Evolutionary conservation across 169 alveolate species (phyloP).

Genomic region (Eimeria praecox): DNA sequence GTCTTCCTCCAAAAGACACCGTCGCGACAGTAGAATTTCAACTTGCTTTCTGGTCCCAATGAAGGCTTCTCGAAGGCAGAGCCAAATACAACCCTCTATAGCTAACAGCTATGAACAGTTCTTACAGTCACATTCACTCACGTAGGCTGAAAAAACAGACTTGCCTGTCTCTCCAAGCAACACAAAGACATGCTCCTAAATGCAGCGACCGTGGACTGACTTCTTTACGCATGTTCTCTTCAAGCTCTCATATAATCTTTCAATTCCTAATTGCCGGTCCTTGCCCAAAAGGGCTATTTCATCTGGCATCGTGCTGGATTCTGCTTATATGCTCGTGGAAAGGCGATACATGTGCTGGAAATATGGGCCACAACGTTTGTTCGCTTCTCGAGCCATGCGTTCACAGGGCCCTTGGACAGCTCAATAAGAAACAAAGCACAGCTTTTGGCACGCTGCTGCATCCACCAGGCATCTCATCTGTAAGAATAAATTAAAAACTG

Average conservation of each 20-base stretch:
- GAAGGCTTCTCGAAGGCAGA: neutral
- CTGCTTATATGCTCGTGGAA: neutral
- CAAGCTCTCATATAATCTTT: neutral
- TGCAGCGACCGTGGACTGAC: neutral
- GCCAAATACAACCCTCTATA: neutral
- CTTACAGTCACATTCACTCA: neutral
- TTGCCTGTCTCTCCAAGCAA: neutral
- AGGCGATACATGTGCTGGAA: neutral
- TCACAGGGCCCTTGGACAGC: neutral
- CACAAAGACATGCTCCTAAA: neutral
- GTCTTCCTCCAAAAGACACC: neutral
- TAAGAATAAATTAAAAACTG: too few species aligned
- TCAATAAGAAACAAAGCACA: neutral
- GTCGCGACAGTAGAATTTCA: neutral
- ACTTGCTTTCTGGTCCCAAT: neutral
- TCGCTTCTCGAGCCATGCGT: neutral
- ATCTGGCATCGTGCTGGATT: neutral
- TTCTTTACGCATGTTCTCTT: neutral
- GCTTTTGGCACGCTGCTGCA: neutral
- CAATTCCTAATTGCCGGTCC: neutral
- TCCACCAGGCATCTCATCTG: neutral
- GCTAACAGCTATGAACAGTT: neutral
- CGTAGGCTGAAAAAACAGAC: neutral
- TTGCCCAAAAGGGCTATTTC: neutral
- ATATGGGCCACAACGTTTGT: neutral